phyloP scores from a whole-genome alignment of 345 rosid genomes.

The Tarenaya hassleriana region DNA sequence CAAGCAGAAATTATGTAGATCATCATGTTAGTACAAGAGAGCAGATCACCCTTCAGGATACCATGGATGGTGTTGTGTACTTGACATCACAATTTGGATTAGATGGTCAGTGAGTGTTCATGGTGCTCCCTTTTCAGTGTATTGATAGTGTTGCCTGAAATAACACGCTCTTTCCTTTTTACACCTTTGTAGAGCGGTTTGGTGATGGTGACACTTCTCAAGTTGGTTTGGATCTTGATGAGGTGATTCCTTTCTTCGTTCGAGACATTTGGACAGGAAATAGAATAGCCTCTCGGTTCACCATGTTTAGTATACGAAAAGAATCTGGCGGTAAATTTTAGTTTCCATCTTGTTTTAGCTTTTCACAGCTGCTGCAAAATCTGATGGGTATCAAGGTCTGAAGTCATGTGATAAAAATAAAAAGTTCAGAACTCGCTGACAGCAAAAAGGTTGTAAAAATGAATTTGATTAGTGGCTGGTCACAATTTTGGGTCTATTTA shows the following conservation, averaged over 20 bases:
- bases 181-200: conserved; percentile 81
- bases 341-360: conserved; percentile 7
- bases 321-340: conserved; percentile 10
- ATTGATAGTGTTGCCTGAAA: conserved; percentile 5
- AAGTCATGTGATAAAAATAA: conserved; percentile 1
- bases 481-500: too few relatives aligned
- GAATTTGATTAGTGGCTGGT: too few relatives aligned
- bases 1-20: too few relatives aligned
- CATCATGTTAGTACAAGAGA: too few relatives aligned
- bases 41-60: too few relatives aligned
- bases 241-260: conserved; percentile 43
- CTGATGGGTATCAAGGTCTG: conserved; percentile 16
- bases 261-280: conserved; percentile 16
- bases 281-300: conserved; percentile 1
- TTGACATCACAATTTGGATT: conserved; percentile 90
- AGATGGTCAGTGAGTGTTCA: conserved; percentile 63
- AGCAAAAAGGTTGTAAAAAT: conserved; percentile 5
- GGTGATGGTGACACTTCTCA: conserved; percentile 97
- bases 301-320: conserved; percentile 4
- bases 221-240: conserved; percentile 82
- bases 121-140: conserved; percentile 20
- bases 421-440: conserved; percentile 12
- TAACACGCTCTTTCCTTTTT: too few relatives aligned
- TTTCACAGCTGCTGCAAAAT: conserved; percentile 16
- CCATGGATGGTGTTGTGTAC: conserved; percentile 59